These are phyloP conservation scores for Arthrobotrys conoides DNA, from an alignment of 2,329 filamentous ascomycete species.

Conservation along the genomic window DNA sequence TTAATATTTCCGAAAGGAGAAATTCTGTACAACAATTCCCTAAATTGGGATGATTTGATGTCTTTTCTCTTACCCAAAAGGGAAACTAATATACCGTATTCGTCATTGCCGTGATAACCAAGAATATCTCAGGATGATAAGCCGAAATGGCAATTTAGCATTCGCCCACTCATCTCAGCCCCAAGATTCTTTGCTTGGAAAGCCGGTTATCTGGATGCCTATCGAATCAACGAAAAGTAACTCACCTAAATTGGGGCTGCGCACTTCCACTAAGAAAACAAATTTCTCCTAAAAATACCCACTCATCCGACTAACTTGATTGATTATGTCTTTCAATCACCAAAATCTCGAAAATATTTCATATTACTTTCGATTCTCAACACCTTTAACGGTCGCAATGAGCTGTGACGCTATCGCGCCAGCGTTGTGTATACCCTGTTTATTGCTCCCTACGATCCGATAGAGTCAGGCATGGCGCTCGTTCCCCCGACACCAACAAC, in stretches of 20 bases:
- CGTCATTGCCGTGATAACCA: slow-evolving; percentile 10
- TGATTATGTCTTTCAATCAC: slow-evolving; percentile 42
- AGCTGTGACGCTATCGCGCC: slow-evolving; percentile 25
- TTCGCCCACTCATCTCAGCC: slow-evolving; percentile 37
- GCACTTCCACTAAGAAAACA: slow-evolving; percentile 20
- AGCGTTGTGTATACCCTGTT: slow-evolving; percentile 21
- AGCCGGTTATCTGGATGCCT: slow-evolving; percentile 48
- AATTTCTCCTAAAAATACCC: slow-evolving; percentile 39
- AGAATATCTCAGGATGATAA: slow-evolving; percentile 25
- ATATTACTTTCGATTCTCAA: slow-evolving; percentile 19
- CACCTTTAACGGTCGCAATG: slow-evolving; percentile 22
- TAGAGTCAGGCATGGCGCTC: slow-evolving; percentile 46
- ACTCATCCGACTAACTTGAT: slow-evolving; percentile 3
- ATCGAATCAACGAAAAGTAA: slow-evolving; percentile 31
- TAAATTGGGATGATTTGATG: background rate
- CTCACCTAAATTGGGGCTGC: slow-evolving; percentile 40
- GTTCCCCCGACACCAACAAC: slow-evolving; percentile 38
- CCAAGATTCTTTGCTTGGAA: slow-evolving; percentile 38
- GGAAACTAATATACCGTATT: slow-evolving; percentile 1
- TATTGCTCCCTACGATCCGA: slow-evolving; percentile 31
- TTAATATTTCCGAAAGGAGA: background rate
- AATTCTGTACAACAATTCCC: background rate
- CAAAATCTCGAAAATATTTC: slow-evolving; percentile 35
- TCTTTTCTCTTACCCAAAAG: slow-evolving; percentile 4
- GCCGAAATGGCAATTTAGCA: slow-evolving; percentile 38